A percentile compares a stretch with the other conserved stretches of the same genome.
phyloP scores from a whole-genome alignment of 768 basidiomycete genomes.

The Rhodotorula taiwanensis region DNA sequence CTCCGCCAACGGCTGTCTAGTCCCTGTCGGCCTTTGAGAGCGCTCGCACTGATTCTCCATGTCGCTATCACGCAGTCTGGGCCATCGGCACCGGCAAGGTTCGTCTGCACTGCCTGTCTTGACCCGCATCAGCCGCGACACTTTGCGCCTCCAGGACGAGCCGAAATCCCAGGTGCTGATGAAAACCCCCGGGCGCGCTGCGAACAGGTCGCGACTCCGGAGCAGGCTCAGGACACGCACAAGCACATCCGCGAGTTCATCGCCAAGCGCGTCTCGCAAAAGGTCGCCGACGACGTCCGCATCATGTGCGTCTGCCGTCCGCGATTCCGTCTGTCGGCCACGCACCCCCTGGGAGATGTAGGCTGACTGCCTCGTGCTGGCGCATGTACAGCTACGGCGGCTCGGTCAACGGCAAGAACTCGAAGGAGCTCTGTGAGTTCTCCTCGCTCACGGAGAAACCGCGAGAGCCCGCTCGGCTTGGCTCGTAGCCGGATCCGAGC shows the following conservation, averaged over 20 bases:
- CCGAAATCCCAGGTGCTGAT: no score
- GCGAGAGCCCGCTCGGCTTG: no score
- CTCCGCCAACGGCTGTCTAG: no score
- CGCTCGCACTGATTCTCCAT: no score
- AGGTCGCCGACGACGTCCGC: constrained; percentile 65
- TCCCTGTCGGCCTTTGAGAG: no score
- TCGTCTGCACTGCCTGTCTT: no score
- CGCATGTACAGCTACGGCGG: constrained; percentile 85
- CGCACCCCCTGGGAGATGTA: neutral
- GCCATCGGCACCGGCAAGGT: constrained; percentile 94
- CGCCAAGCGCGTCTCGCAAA: constrained; percentile 56
- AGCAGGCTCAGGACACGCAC: constrained; percentile 84
- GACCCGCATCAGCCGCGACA: no score
- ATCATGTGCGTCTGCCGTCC: constrained; percentile 49
- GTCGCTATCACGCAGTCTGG: no score
- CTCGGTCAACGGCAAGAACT: constrained; percentile 82
- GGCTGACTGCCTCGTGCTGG: neutral
- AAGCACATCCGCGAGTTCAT: constrained; percentile 72
- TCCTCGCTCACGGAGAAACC: neutral
- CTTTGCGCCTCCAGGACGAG: no score
- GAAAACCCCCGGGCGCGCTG: no score
- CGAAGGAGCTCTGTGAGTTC: constrained; percentile 61
- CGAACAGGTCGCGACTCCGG: constrained; percentile 78
- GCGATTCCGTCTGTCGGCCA: neutral
- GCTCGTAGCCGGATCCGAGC: no score